Evolutionary conservation across 2,329 filamentous ascomycete species (phyloP), one percentile per base, ranked within the genome.

Genomic region (Ilyonectria mors-panacis): DNA sequence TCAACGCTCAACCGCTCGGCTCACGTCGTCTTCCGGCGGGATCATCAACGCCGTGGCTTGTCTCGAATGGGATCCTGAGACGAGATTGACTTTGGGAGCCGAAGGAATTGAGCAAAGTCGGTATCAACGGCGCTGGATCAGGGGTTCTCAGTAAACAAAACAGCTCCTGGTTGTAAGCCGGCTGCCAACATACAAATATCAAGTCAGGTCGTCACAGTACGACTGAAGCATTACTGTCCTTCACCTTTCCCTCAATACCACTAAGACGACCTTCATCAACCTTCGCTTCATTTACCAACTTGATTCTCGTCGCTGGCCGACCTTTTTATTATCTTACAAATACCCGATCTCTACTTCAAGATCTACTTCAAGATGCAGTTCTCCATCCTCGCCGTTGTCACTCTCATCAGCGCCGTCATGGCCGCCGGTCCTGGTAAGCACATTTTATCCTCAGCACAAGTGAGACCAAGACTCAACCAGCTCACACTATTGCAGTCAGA

Each of bases 311-410:
- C 85, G 85, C 85, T 84, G 85, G 85, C 77, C 85, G 85, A 87
- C 85, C 77, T 79, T n/a, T 33, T 75, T 63, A 65, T 73, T 77
- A 72, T 68, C 77, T 71, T 59, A 71, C 67, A 30, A 33, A 28
- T 30, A 23, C n/a, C 26, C 35, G 23, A 48, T 47, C 42, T 58
- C 75, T 42, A 45, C 73, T 77, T 80, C 83, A 88, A 82, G 66
- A 89, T 58, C 75, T 42, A 45, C 73, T 77, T 80, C 83, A 88
- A 82, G 66, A 89, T 89, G 87, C 84, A 87, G 82, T 85, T 85
- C 83, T 82, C 84, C 66, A 68, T 84, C 69, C 69, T 85, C 73
- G 80, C 83, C 74, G 64, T 88, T 68, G 78, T 86, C 72, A 79
- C 85, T 68, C 77, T 89, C 68, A 80, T 82, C 77, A 79, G 84